A percentile compares a stretch with the other conserved stretches of the same genome.
phyloP scores from a whole-genome alignment of 1,284 basidiomycete genomes.

The Tremellales sp. region DNA sequence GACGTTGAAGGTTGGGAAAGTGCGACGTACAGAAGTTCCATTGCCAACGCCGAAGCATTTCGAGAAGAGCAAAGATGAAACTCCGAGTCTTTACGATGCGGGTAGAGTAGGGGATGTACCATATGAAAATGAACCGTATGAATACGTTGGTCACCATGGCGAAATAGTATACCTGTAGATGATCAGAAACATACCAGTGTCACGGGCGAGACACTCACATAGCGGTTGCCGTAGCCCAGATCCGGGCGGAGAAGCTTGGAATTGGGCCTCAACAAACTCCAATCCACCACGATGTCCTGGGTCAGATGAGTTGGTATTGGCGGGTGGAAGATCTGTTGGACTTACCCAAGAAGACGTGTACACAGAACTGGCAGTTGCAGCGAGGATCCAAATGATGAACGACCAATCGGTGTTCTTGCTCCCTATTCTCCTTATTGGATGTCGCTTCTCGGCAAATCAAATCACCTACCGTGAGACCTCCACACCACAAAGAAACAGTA shows the following conservation, averaged over 20 bases:
- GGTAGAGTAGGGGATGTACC: slow-evolving; percentile 37
- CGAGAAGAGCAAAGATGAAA: slow-evolving; percentile 68
- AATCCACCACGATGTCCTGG: slow-evolving; percentile 58
- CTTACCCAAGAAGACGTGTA: slow-evolving; percentile 77
- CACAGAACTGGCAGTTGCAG: slow-evolving; percentile 60
- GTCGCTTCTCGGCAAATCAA: slow-evolving; percentile 5
- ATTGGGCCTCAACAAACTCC: slow-evolving; percentile 61
- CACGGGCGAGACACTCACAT: slow-evolving; percentile 11
- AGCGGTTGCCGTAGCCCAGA: slow-evolving; percentile 60
- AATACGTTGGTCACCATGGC: slow-evolving; percentile 61
- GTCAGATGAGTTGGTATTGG: slow-evolving; percentile 1
- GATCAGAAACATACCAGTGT: slow-evolving; percentile 11
- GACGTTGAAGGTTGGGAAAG: neutral
- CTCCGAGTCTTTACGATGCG: slow-evolving; percentile 50
- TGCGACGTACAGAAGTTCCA: slow-evolving; percentile 89
- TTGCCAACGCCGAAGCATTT: slow-evolving; percentile 75
- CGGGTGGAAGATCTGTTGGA: slow-evolving; percentile 5
- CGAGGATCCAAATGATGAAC: slow-evolving; percentile 63
- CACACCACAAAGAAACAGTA: slow-evolving; percentile 68
- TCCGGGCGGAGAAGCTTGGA: slow-evolving; percentile 70
- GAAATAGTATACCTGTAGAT: slow-evolving; percentile 49
- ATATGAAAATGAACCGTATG: slow-evolving; percentile 75
- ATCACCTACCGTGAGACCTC: slow-evolving; percentile 59
- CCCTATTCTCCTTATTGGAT: slow-evolving; percentile 23
- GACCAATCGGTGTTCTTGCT: slow-evolving; percentile 49